Percentiles rank a stretch among this genome's conserved stretches.
Conservation (phyloP, 768 basidiomycete species). For the Naganishia friedmannii region DNA sequence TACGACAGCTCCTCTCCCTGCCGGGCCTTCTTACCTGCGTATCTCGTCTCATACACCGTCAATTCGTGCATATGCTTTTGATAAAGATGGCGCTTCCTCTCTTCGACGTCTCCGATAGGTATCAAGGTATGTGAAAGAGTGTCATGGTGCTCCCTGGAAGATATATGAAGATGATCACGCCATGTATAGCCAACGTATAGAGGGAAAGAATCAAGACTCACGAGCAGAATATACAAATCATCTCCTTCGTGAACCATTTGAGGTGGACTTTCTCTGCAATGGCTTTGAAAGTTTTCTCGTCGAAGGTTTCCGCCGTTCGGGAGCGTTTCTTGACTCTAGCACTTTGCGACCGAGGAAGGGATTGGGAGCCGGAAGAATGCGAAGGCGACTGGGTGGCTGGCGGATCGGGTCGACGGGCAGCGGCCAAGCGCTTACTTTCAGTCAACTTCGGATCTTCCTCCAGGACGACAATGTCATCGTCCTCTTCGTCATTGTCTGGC, state of each 20-base stretch:
- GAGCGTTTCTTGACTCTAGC: not conserved
- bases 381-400: not conserved
- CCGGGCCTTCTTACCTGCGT: not conserved
- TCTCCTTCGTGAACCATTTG: not conserved
- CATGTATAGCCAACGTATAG: not conserved
- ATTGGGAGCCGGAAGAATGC: not conserved
- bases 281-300: not conserved
- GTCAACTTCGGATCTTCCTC: not conserved
- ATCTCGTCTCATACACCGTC: not conserved
- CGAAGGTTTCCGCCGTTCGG: not conserved
- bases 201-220: not conserved
- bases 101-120: not conserved
- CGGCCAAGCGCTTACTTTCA: not conserved
- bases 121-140: not conserved
- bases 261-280: not conserved
- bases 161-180: too few relatives aligned
- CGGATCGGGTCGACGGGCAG: not conserved
- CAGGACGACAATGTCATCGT: slow-evolving; percentile 2
- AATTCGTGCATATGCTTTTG: not conserved
- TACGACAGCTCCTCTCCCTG: not conserved
- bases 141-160: not conserved
- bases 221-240: not conserved
- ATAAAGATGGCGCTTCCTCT: not conserved
- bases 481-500: not conserved
- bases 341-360: not conserved